Base-by-base conservation (phyloP, 1,139 yeast species). In the Geotrichum histeridarum region DNA sequence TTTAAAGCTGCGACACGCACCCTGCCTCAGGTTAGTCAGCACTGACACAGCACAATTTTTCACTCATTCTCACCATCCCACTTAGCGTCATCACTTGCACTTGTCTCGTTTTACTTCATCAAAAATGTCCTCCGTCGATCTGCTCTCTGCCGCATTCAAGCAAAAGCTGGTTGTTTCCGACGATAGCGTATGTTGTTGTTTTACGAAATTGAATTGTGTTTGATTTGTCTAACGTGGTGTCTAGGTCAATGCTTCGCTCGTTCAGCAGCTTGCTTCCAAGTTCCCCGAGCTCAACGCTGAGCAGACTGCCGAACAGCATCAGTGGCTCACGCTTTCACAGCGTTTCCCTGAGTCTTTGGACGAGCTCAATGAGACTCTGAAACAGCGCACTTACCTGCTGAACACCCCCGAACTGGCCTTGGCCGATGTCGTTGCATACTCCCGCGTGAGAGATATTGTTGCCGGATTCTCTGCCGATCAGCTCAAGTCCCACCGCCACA, bases 301-400 rank as follows among this genome's bases (percentile, higher is more conserved):
- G 47, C 82, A 81, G 73, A 75, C 77, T 63, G 96, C 96, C 12
- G 77, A 85, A 63, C 78, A 81, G 60, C 78, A 88, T 43, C 97
- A 91, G 73, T 88, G 93, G 84, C 77, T 78, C 59, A 83, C 95
- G 8, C 78, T 89, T 56, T 77, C 91, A 27, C 71, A 72, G 59
- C 77, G 87, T 66, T 73, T 86, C 63, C 82, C 84, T 43, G 83
- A 78, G 56, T 72, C 81, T 18, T 53, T 69, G 14, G 74, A 72
- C 30, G 77, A 79, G 55, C 78, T 91, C 64, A 91, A 91, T 71
- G 82, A 82, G 57, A 74, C 80, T 51, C 79, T 93, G 64, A 84
- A 86, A 71, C 70, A 77, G 59, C 77, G 80, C 62, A 86, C 95
- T 41, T 91, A 81, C 68, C 71, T 90, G 48, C 74, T 82, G 38